Evolutionary conservation across 2,329 filamentous ascomycete species (phyloP).

Genomic region (Hymenotorrendiella dingleyae): DNA sequence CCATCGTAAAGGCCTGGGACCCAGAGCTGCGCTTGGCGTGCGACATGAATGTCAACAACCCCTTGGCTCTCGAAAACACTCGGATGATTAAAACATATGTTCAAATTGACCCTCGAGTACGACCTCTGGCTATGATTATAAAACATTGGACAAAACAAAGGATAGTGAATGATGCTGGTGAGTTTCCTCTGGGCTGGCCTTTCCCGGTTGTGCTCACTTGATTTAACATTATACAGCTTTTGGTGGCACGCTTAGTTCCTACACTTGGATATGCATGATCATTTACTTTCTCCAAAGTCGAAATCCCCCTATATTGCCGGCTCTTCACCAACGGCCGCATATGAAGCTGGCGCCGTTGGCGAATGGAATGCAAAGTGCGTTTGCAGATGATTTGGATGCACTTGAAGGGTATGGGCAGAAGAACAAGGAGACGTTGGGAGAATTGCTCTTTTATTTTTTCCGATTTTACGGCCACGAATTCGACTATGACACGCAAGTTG

Average conservation of each 20-base stretch:
- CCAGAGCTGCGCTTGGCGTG: slow-evolving; percentile 83
- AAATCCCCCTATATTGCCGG: slow-evolving; percentile 75
- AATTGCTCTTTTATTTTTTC: slow-evolving; percentile 93
- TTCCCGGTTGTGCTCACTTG: background rate
- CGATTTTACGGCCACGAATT: slow-evolving; percentile 91
- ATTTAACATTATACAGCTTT: slow-evolving; percentile 53
- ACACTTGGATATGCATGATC: slow-evolving; percentile 99
- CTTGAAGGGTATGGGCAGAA: slow-evolving; percentile 67
- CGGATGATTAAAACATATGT: slow-evolving; percentile 98
- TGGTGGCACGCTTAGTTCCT: slow-evolving; percentile 91
- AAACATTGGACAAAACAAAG: slow-evolving; percentile 95
- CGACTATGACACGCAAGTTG: slow-evolving; percentile 75
- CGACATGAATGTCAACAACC: slow-evolving; percentile 99
- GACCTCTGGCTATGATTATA: slow-evolving; percentile 90
- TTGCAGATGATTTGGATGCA: slow-evolving; percentile 78
- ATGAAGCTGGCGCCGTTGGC: slow-evolving; percentile 53
- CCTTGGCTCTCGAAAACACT: slow-evolving; percentile 88
- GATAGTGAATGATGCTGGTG: slow-evolving; percentile 94
- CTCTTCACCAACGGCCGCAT: slow-evolving; percentile 69
- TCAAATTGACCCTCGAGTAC: slow-evolving; percentile 82
- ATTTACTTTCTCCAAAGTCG: slow-evolving; percentile 92
- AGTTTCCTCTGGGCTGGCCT: slow-evolving; percentile 33
- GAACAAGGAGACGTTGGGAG: slow-evolving; percentile 77
- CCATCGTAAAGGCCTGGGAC: slow-evolving; percentile 98
- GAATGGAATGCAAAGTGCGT: slow-evolving; percentile 66